Evolutionary conservation across 1,284 basidiomycete species (phyloP).

Genomic region (Hemileia vastatrix): DNA sequence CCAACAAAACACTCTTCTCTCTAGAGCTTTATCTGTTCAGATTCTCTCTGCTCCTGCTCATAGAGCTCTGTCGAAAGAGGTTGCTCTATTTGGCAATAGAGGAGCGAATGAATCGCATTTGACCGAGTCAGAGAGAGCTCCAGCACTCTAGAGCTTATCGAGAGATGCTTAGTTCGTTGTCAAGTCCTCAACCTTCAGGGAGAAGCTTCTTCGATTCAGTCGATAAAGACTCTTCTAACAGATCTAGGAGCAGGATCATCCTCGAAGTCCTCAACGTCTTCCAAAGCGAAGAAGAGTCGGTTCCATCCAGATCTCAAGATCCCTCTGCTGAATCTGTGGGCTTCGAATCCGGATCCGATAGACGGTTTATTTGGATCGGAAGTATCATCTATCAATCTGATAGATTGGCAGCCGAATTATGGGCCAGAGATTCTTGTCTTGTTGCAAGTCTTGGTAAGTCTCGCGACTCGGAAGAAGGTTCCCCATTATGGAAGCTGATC

Average conservation of each 20-base stretch:
- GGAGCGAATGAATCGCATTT: too few relatives aligned
- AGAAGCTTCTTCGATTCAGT: not conserved
- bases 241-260: not conserved
- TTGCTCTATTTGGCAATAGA: too few relatives aligned
- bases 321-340: not conserved
- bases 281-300: not conserved
- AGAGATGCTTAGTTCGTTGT: not conserved
- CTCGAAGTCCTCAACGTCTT: not conserved
- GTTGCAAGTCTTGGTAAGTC: not conserved
- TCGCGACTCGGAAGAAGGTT: not conserved
- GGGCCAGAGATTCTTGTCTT: not conserved
- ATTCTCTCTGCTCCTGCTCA: too few relatives aligned
- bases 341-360: not conserved
- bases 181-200: not conserved
- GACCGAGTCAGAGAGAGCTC: too few relatives aligned
- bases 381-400: too few relatives aligned
- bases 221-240: not conserved
- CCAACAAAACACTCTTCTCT: not conserved
- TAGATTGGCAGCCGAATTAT: too few relatives aligned
- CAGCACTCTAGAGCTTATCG: too few relatives aligned
- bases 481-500: not conserved
- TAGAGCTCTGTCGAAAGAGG: too few relatives aligned
- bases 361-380: too few relatives aligned
- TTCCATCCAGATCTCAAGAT: not conserved
- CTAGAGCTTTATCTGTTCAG: too few relatives aligned